Evolutionary conservation across 495 filamentous ascomycete genomes (phyloP).

Genomic region (Schizothecium vesticola): DNA sequence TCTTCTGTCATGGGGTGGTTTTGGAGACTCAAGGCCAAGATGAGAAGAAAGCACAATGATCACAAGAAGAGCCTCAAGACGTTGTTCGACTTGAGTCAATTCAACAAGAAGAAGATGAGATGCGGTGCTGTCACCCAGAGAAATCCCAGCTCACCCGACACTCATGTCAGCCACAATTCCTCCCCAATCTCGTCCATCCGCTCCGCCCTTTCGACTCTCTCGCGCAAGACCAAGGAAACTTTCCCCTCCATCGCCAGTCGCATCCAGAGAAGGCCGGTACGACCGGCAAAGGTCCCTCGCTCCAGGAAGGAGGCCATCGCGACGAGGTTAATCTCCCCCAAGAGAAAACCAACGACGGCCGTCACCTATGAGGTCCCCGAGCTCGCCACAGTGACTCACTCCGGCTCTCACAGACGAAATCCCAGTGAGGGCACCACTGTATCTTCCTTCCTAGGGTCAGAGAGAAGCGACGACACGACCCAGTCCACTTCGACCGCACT

Average conservation of each 20-base stretch:
- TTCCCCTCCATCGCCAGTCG: neutral
- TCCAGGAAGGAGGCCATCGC: neutral
- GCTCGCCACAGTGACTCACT: neutral
- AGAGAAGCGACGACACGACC: neutral
- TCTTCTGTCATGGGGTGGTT: neutral
- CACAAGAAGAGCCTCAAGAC: neutral
- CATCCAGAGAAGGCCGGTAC: neutral
- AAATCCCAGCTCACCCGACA: neutral
- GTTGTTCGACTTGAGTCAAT: neutral
- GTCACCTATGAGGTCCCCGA: neutral
- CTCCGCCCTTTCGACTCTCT: neutral
- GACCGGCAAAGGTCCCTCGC: neutral
- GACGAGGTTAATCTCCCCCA: neutral
- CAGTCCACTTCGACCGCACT: neutral
- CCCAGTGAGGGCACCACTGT: neutral
- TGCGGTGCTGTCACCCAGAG: neutral
- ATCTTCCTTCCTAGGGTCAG: neutral
- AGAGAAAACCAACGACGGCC: neutral
- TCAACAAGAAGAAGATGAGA: neutral
- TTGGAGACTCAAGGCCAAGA: neutral
- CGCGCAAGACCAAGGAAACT: neutral
- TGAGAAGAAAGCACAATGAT: neutral
- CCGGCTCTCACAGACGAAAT: neutral
- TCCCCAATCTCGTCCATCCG: neutral
- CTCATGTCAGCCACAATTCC: neutral